Base-by-base conservation (phyloP, 1,139 yeast genomes). In the Insectozyma bohioensis region DNA sequence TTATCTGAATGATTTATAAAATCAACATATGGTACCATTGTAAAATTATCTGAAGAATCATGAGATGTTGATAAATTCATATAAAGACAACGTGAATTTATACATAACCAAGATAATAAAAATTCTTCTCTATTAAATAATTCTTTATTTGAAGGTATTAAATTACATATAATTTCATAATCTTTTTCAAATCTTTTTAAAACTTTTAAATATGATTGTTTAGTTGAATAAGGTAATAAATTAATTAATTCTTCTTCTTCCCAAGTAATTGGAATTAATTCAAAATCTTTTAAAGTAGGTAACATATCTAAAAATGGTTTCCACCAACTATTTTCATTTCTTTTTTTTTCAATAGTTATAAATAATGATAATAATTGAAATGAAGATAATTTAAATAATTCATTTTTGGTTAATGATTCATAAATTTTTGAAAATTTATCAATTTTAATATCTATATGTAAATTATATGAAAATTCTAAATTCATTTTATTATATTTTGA, bases 1-100 rank as follows among this genome's bases (percentile, higher is more conserved):
- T 66, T 66, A 20, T 72, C 58, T 8, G 78, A 63, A 56, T 92
- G 97, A 58, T 92, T 92, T 36, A 92, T 63, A 52, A 85, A 85
- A 61, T 92, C 98, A 10, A 90, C 90, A 44, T 67, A 82, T 0
- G 98, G 98, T 0, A 94, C 97, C 77, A 92, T 64, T 1, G 97
- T 86, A 58, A 88, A 81, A 51, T 86, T 84, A 46, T 84, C 88
- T 48, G 71, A 31, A 37, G 60, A 28, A 50, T 58, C 52, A 47
- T 64, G 60, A 28, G 74, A 68, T 31, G 71, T 68, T 1, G 85
- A 80, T 2, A 86, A 58, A 5, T 74, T 71, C 81, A 84, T 82
- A 54, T 86, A 90, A 9, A 92, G 63, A 52, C 97, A 90, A 59
- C 98, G 81, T 1, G 97, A 84, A 53, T 92, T 92, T 32, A 90